Evolutionary conservation across 352 stramenopile genomes (phyloP), one percentile per base, ranked within the genome.

Genomic region (Phytophthora ramorum): DNA sequence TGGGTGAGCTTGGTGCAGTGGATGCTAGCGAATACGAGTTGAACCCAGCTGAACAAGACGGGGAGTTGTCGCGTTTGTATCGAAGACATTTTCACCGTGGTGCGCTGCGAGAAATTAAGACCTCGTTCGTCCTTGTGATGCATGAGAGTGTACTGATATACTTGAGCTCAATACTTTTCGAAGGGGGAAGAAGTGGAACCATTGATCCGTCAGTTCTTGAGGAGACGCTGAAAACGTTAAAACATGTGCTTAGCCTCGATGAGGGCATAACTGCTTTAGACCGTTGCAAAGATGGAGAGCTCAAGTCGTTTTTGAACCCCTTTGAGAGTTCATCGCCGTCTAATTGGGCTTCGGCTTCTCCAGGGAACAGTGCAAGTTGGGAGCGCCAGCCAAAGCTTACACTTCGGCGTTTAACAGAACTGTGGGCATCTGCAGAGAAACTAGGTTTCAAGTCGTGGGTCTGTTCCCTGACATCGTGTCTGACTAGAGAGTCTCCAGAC

Each of bases 161-260:
- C 49, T 44, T 95, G 40, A 84, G 79, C 32, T 89, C 84, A n/a
- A 17, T 93, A 19, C 41, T 95, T 38, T 92, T 93, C 34, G 85
- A 92, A 48, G 68, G 64, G 34, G 56, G 49, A 47, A 62, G 32
- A 19, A 35, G 19, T 24, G 43, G 19, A 48, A 58, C 47, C 32
- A 52, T 72, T 40, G 44, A 65, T 7, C 56, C 82, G 1, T 59
- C 73, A 20, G 63, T 88, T 2, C 60, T 94, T 3, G 59, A 82
- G 26, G 63, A 87, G 58, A 54, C 73, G 1, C 35, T 91, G 7
- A 73, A 66, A 7, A 75, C 84, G 24, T 41, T 93, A 40, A 90
- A 85, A 49, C 66, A 37, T 16, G 53, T 95, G 9, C 58, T 93
- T 17, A 64, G 49, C 22, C 35, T 87, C 3, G 68, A 83, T 0